Percentiles rank a stretch among this genome's conserved stretches.
phyloP scores from a whole-genome alignment of 1,284 basidiomycete genomes.

The Papiliotrema laurentii region DNA sequence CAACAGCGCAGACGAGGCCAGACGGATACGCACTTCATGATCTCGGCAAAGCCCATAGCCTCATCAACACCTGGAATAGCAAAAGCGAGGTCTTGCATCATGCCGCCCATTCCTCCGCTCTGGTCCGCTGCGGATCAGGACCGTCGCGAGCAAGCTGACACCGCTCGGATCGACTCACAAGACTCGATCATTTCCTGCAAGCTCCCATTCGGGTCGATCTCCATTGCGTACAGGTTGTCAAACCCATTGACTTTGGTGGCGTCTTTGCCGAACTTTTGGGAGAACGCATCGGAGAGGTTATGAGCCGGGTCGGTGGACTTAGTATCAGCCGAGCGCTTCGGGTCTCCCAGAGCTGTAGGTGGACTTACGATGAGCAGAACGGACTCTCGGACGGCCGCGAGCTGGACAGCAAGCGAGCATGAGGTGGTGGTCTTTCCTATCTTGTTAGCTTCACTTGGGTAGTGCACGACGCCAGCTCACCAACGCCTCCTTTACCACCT shows the following conservation, averaged over 20 bases:
- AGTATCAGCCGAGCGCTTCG: not conserved
- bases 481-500: conserved; percentile 94
- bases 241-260: conserved; percentile 99
- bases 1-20: not conserved
- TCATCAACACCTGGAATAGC: conserved; percentile 99
- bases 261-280: conserved; percentile 98
- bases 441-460: not conserved
- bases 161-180: conserved; percentile 59
- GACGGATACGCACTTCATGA: conserved; percentile 79
- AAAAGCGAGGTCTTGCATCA: conserved; percentile 99
- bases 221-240: conserved; percentile 95
- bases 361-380: conserved; percentile 83
- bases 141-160: too few relatives aligned
- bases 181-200: conserved; percentile 99
- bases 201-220: conserved; percentile 95
- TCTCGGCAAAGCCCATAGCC: conserved; percentile 99
- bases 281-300: conserved; percentile 97
- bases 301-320: conserved; percentile 98
- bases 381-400: conserved; percentile 78
- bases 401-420: conserved; percentile 90
- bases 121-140: conserved; percentile 58
- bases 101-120: conserved; percentile 84
- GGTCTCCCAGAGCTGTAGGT: not conserved
- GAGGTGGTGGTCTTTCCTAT: conserved; percentile 92
- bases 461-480: conserved; percentile 52